Percentiles rank a stretch among this genome's conserved stretches.
These are phyloP conservation scores for Fomitopsis serialis DNA, from an alignment of 768 basidiomycete genomes.

Conservation along the genomic window DNA sequence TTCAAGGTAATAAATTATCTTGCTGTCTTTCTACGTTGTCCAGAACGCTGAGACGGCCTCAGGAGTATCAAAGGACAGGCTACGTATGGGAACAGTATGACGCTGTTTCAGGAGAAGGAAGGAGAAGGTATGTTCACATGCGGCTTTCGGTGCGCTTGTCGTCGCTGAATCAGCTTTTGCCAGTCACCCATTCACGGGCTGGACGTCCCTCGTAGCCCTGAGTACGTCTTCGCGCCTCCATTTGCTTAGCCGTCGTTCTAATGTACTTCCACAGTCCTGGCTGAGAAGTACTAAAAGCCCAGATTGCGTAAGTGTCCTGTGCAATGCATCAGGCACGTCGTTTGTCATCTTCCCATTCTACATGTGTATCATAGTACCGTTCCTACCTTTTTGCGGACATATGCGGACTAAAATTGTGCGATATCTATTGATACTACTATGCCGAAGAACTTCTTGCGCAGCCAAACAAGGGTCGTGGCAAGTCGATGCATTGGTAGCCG, in stretches of 20 bases:
- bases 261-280: conserved; percentile 42
- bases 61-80: conserved; percentile 91
- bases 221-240: conserved; percentile 50
- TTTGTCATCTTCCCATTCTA: no score
- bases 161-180: conserved; percentile 3
- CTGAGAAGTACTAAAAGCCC: conserved; percentile 52
- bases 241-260: not conserved
- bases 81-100: conserved; percentile 99
- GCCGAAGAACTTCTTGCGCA: no score
- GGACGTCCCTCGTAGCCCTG: conserved; percentile 86
- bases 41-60: no score
- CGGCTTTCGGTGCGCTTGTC: not conserved
- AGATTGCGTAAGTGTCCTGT: not conserved
- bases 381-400: no score
- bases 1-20: conserved; percentile 39
- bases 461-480: no score
- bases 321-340: not conserved
- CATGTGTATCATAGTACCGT: no score
- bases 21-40: no score
- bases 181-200: conserved; percentile 95
- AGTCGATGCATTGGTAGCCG: no score
- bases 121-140: conserved; percentile 57
- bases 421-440: no score
- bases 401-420: no score
- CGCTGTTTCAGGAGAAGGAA: conserved; percentile 74